Evolutionary conservation across 2,329 filamentous ascomycete genomes (phyloP).

Genomic region (Zasmidium citrigriseum): DNA sequence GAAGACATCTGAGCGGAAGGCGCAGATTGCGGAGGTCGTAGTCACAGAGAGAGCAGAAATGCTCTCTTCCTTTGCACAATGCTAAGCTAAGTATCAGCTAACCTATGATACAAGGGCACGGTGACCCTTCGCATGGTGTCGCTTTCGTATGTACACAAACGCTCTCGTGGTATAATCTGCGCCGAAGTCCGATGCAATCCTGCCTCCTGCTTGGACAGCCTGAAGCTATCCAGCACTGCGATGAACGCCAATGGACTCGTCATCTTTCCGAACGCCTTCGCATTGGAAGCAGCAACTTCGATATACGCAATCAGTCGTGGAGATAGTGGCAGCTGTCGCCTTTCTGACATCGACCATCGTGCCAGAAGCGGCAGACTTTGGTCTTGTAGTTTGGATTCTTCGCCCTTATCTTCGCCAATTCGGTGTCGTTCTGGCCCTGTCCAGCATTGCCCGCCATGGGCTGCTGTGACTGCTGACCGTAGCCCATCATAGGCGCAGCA

Average conservation of each 20-base stretch:
- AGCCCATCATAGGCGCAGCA: constrained; percentile 14
- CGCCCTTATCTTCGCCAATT: constrained; percentile 12
- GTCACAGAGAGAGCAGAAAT: no score
- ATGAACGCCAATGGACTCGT: background rate
- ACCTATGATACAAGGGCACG: background rate
- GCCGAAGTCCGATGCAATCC: background rate
- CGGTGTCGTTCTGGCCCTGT: constrained; percentile 24
- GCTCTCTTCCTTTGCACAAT: no score
- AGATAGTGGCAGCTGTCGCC: constrained; percentile 34
- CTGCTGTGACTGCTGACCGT: constrained; percentile 15
- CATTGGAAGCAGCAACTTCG: background rate
- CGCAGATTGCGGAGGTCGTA: no score
- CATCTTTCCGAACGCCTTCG: background rate
- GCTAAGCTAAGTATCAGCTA: no score
- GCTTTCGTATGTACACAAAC: background rate
- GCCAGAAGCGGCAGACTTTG: constrained; percentile 54
- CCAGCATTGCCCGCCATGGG: constrained; percentile 36
- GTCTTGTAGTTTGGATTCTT: constrained; percentile 35
- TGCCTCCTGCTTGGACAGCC: background rate
- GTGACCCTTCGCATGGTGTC: background rate
- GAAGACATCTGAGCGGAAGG: no score
- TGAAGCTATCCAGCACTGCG: background rate
- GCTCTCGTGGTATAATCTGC: background rate
- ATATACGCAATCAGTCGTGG: constrained; percentile 23
- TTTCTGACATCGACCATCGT: constrained; percentile 56